Evolutionary conservation across 192 early-diverging fungal species (phyloP), one percentile per base, ranked within the genome.

Genomic region (Endogone sp.): DNA sequence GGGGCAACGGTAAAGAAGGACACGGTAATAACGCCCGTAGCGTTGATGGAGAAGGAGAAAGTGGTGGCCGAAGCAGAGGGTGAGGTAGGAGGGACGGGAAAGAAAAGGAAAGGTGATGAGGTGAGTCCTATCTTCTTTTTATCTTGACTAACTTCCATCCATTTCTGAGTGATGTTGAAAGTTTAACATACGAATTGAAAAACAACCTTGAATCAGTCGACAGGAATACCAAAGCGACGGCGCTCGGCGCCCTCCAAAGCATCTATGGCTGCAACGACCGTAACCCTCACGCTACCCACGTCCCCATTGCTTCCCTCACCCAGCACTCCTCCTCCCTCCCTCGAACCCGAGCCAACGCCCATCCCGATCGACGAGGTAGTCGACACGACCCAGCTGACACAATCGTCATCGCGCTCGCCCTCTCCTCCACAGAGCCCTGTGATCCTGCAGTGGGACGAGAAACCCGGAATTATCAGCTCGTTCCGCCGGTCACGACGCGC

Each of bases 401-500:
- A 76, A 11, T 79, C 80, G 0, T 72, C 76, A 0, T 71, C 74
- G 9, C 72, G 81, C 8, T 83, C 82, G 0, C 78, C 78, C 2
- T 79, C 82, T 21, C 82, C 82, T 6, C 37, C 37, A 49, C 56
- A 63, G 16, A 31, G 68, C 3, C 72, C 65, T 27, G 32, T 29
- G 3, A 68, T 58, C 16, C 64, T 67, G n/a, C 66, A 80, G 10
- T 85, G 83, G 83, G 71, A 85, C 32, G 76, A 81, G 54, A 77
- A 82, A 20, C 83, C 83, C 3, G n/a, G n/a, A n/a, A n/a, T n/a
- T n/a, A 85, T 85, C 29, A 80, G 83, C 58, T 80, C 79, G 0
- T 85, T 82, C 66, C 75, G 83, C 23, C 58, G 61, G 61, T 74
- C 72, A 20, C 75, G 79, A 32, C 62, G 71, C 37, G 66, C 73